Evolutionary conservation across 2,329 filamentous ascomycete genomes (phyloP).

Genomic region (Botrytis elliptica): DNA sequence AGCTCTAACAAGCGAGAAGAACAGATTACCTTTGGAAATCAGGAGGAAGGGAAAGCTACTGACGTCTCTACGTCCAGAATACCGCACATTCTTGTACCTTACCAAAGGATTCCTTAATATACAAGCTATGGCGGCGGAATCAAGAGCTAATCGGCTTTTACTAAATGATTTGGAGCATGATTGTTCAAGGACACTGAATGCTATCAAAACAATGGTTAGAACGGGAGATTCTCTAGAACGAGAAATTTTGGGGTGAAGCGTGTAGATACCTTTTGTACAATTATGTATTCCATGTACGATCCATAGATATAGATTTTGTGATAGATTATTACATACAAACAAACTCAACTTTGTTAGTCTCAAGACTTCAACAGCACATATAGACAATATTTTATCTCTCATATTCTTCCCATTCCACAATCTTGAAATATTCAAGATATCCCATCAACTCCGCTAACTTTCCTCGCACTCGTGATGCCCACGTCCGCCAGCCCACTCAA

Average conservation of each 20-base stretch:
- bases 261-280: slow-evolving; percentile 2
- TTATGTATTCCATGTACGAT: slow-evolving; percentile 1
- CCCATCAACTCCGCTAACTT: slow-evolving; percentile 17
- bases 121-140: slow-evolving; percentile 34
- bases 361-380: neutral
- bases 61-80: slow-evolving; percentile 33
- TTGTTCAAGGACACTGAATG: slow-evolving; percentile 36
- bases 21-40: slow-evolving; percentile 32
- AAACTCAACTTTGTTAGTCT: slow-evolving; percentile 7
- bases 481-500: slow-evolving; percentile 27
- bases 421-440: neutral
- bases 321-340: neutral
- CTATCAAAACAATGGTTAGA: slow-evolving; percentile 37
- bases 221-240: slow-evolving; percentile 33
- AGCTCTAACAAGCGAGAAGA: slow-evolving; percentile 28
- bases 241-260: slow-evolving; percentile 21
- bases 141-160: slow-evolving; percentile 27
- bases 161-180: slow-evolving; percentile 33
- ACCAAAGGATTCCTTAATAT: slow-evolving; percentile 35
- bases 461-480: slow-evolving; percentile 33
- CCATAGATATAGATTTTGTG: neutral
- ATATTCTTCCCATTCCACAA: neutral
- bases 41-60: slow-evolving; percentile 30
- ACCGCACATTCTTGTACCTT: slow-evolving; percentile 36
- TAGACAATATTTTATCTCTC: neutral